Evolutionary conservation across 2,329 filamentous ascomycete species (phyloP), one percentile per base, ranked within the genome.

Genomic region (Fusarium marasasianum): DNA sequence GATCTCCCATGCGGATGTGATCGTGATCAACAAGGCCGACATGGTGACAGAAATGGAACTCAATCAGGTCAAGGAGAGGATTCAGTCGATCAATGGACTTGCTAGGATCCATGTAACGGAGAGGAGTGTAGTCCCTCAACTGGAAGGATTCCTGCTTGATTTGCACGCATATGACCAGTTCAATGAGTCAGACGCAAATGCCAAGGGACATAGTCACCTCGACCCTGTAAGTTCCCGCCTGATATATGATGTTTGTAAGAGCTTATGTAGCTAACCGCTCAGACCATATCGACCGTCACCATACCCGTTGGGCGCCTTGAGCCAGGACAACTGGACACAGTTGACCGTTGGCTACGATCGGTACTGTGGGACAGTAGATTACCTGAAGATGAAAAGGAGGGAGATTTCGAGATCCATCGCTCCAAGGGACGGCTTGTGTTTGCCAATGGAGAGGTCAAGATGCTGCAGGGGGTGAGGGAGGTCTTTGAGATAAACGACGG

Each of bases 1-100:
- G 79, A 97, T 99, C 69, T 98, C 95, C 3, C 96, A 99, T 79
- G 96, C 96, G 12, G 96, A 99, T 83, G 94, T 98, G 14, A 89
- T 99, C 50, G 90, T 99, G 44, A 90, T 99, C 76, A 99, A 99
- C 84, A 99, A 99, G 82, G 88, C 92, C 7, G 96, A 99, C 80
- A 86, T 98, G 8, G 95, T 98, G 8, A 90, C 88, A 11, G 81
- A 88, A 3, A 84, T 88, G 12, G 91, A 98, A 77, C 87, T 98
- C 2, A 83, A 89, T n/a, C 83, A 80, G 1, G 93, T 98, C 13
- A 88, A 87, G 71, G 86, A 89, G 22, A 89, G 96, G 51, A 91
- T 98, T 60, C 85, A 88, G 62, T 92, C 94, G 10, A 98, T 99
- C 81, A 99, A 99, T 80, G 93, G 93, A 2, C 86, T 98, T 5